Evolutionary conservation across 2,329 filamentous ascomycete species (phyloP).

Genomic region (Daldinia sp.): DNA sequence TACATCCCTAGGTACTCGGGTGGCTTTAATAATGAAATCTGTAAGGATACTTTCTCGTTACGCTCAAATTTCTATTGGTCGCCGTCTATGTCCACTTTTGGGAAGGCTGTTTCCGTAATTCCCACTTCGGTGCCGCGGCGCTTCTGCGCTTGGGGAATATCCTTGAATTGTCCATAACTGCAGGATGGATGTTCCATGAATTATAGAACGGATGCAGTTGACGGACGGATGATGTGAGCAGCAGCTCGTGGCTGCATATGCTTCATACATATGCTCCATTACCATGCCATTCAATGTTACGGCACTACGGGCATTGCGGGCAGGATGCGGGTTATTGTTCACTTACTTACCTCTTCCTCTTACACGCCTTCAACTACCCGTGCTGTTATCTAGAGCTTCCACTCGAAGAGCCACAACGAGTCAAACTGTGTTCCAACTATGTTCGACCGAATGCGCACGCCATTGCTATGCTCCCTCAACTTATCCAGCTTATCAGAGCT

Average conservation of each 20-base stretch:
- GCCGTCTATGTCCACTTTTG: neutral
- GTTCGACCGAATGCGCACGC: slow-evolving; percentile 31
- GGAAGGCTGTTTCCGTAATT: slow-evolving; percentile 24
- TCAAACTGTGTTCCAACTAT: slow-evolving; percentile 21
- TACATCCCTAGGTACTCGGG: neutral
- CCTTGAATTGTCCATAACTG: neutral
- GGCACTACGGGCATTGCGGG: slow-evolving; percentile 24
- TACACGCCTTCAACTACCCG: slow-evolving; percentile 1
- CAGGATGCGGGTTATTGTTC: slow-evolving; percentile 10
- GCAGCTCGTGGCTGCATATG: slow-evolving; percentile 8
- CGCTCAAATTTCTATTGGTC: slow-evolving; percentile 16
- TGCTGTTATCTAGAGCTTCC: slow-evolving; percentile 16
- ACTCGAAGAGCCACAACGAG: slow-evolving; percentile 24
- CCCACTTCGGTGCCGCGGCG: slow-evolving; percentile 25
- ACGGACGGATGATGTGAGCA: slow-evolving; percentile 22
- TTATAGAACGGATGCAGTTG: too few species aligned
- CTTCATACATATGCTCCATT: too few species aligned
- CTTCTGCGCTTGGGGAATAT: slow-evolving; percentile 19
- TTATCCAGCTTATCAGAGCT: slow-evolving; percentile 28
- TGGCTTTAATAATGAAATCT: neutral
- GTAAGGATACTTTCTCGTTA: neutral
- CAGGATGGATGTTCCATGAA: too few species aligned
- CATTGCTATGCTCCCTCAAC: slow-evolving; percentile 11
- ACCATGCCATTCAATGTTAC: slow-evolving; percentile 23
- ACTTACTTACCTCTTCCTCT: too few species aligned